A percentile compares a stretch with the other conserved stretches of the same genome.
Evolutionary conservation across 2,329 filamentous ascomycete genomes (phyloP).

Genomic region (Fusarium algeriense): DNA sequence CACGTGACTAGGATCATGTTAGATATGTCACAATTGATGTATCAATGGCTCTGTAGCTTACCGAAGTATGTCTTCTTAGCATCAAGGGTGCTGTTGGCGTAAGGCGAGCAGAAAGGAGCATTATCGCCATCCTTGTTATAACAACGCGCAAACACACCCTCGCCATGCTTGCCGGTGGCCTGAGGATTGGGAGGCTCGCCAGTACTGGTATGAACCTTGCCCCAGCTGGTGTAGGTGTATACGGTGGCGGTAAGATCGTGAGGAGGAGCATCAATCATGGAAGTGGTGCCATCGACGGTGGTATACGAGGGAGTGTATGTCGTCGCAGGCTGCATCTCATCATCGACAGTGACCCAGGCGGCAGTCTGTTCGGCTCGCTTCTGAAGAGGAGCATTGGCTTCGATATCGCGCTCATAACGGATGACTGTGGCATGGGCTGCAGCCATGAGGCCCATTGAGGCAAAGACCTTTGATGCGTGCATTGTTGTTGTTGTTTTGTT

Average conservation of each 20-base stretch:
- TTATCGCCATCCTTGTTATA: constrained; percentile 60
- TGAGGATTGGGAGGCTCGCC: constrained; percentile 60
- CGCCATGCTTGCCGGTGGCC: constrained; percentile 55
- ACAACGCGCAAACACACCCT: constrained; percentile 65
- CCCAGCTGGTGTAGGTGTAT: constrained; percentile 54
- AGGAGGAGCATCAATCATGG: constrained; percentile 55
- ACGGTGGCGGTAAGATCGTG: constrained; percentile 62
- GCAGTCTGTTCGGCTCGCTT: constrained; percentile 54
- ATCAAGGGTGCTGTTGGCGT: constrained; percentile 57
- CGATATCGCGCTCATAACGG: constrained; percentile 34
- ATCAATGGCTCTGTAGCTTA: constrained; percentile 45
- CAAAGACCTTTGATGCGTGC: constrained; percentile 50
- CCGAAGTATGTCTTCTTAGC: constrained; percentile 64
- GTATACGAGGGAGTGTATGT: constrained; percentile 64
- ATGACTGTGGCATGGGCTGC: constrained; percentile 42
- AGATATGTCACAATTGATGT: not conserved
- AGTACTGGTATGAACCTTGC: constrained; percentile 56
- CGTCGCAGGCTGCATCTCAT: constrained; percentile 57
- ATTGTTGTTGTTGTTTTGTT: constrained; percentile 44
- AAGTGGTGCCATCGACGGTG: constrained; percentile 60
- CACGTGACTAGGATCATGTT: constrained; percentile 62
- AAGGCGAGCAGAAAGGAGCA: constrained; percentile 66
- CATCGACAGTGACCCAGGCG: constrained; percentile 65
- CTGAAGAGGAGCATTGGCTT: constrained; percentile 32
- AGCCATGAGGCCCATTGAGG: constrained; percentile 49